Percentiles rank a stretch among this genome's conserved stretches.
These are phyloP conservation scores for Santalum album DNA, from an alignment of 164 flowering plant genomes.

Conservation along the genomic window DNA sequence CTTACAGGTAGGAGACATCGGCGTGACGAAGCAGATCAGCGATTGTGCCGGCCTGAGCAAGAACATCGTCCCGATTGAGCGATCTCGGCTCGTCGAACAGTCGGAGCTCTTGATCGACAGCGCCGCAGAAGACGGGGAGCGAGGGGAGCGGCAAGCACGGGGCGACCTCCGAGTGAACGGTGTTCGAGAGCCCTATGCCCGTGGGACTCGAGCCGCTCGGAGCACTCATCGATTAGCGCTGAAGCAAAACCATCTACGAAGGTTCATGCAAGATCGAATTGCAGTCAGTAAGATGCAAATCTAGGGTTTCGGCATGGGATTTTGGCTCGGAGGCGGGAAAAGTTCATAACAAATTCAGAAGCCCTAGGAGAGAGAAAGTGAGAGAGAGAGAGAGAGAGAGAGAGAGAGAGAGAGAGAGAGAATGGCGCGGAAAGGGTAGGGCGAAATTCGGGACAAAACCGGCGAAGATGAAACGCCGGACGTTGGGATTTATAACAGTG, in stretches of 20 bases:
- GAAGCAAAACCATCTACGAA: constrained; percentile 7
- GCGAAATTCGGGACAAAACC: neutral
- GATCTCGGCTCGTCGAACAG: constrained; percentile 48
- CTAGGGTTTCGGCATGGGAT: constrained; percentile 3
- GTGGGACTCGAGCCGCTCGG: constrained; percentile 16
- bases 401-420: constrained; percentile 4
- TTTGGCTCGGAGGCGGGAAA: constrained; percentile 1
- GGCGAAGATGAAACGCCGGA: neutral
- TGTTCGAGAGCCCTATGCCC: constrained; percentile 63
- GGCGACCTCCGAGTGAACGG: constrained; percentile 74
- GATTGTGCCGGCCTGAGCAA: constrained; percentile 56
- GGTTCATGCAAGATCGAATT: too few relatives aligned
- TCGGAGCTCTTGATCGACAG: constrained; percentile 53
- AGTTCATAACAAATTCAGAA: neutral
- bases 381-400: constrained; percentile 3
- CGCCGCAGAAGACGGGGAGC: constrained; percentile 83
- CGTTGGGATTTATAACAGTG: neutral
- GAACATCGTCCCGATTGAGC: constrained; percentile 43
- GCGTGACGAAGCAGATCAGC: constrained; percentile 71
- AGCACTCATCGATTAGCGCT: constrained; percentile 9
- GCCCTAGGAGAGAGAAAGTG: too few relatives aligned
- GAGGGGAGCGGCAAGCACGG: constrained; percentile 76
- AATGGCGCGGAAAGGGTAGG: constrained; percentile 20
- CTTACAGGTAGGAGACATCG: constrained; percentile 88
- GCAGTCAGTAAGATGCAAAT: constrained; percentile 1